A percentile compares a stretch with the other conserved stretches of the same genome.
Conservation (phyloP, 2,329 filamentous ascomycete species). For the Mollisia scopiformis region DNA sequence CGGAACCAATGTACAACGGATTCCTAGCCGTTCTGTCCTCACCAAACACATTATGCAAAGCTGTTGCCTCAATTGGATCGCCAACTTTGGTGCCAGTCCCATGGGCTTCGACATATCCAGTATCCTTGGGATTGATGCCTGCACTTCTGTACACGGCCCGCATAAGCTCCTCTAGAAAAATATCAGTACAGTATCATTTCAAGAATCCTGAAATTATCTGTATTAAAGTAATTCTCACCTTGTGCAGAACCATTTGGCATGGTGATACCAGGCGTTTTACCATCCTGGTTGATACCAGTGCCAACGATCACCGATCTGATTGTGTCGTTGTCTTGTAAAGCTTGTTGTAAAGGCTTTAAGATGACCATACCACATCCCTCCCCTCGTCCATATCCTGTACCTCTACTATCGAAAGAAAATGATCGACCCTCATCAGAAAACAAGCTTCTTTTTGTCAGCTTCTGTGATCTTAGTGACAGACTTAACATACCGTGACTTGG, state of each 20-base stretch:
- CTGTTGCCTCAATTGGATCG: slow-evolving; percentile 33
- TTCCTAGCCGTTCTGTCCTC: slow-evolving; percentile 28
- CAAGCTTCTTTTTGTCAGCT: slow-evolving; percentile 49
- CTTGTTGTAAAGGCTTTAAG: slow-evolving; percentile 57
- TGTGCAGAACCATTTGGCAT: slow-evolving; percentile 50
- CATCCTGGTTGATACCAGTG: slow-evolving; percentile 48
- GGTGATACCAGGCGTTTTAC: slow-evolving; percentile 48
- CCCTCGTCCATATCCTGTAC: slow-evolving; percentile 67
- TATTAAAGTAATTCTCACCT: neutral
- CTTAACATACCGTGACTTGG: slow-evolving; percentile 29
- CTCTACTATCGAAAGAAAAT: slow-evolving; percentile 54
- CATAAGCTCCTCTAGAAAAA: slow-evolving; percentile 29
- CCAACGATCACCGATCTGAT: slow-evolving; percentile 47
- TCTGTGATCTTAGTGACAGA: slow-evolving; percentile 12
- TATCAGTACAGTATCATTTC: neutral
- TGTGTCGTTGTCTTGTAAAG: slow-evolving; percentile 44
- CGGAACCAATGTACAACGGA: slow-evolving; percentile 31
- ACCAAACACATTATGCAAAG: slow-evolving; percentile 31
- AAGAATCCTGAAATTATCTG: neutral
- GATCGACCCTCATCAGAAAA: slow-evolving; percentile 33
- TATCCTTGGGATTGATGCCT: slow-evolving; percentile 23
- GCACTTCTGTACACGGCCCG: slow-evolving; percentile 21
- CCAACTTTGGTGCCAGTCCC: slow-evolving; percentile 33
- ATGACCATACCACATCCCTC: slow-evolving; percentile 64
- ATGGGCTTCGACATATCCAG: slow-evolving; percentile 32